Evolutionary conservation across 1,284 basidiomycete genomes (phyloP).

Genomic region (Farysia itapuensis): DNA sequence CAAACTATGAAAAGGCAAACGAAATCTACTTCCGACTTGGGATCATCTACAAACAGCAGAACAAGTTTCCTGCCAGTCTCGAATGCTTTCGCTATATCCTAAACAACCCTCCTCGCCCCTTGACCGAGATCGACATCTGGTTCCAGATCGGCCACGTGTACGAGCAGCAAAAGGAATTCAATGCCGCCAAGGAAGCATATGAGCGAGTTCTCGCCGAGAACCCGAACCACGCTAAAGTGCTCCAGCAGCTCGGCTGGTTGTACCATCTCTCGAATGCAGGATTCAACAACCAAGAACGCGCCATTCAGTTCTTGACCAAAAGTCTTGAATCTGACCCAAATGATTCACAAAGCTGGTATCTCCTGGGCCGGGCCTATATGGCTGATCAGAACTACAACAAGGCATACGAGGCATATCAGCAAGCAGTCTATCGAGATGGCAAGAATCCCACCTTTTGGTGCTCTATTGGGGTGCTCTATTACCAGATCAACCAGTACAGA

Average conservation of each 20-base stretch:
- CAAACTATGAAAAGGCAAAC: constrained; percentile 97
- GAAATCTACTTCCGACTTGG: constrained; percentile 97
- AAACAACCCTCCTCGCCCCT: constrained; percentile 87
- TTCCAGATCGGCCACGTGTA: constrained; percentile 99
- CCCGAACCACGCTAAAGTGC: constrained; percentile 90
- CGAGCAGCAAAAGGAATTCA: constrained; percentile 93
- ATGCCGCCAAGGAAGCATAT: constrained; percentile 89
- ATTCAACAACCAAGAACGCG: constrained; percentile 92
- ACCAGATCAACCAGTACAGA: constrained; percentile 98
- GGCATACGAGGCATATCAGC: constrained; percentile 98
- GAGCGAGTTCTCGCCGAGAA: constrained; percentile 93
- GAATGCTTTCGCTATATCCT: constrained; percentile 84
- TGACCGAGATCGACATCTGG: constrained; percentile 97
- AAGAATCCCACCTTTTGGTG: constrained; percentile 99
- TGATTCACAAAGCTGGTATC: constrained; percentile 97
- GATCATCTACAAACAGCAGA: constrained; percentile 99
- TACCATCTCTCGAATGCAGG: constrained; percentile 91
- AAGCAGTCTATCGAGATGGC: constrained; percentile 96
- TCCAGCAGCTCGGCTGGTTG: constrained; percentile 96
- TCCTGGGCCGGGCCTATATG: constrained; percentile 97
- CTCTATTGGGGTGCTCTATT: constrained; percentile 97
- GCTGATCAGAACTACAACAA: constrained; percentile 99
- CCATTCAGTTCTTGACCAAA: constrained; percentile 90
- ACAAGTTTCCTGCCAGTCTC: constrained; percentile 69
- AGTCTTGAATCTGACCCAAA: constrained; percentile 75